Evolutionary conservation across 2,329 filamentous ascomycete species (phyloP), one percentile per base, ranked within the genome.

Genomic region (Neonectria neomacrospora): DNA sequence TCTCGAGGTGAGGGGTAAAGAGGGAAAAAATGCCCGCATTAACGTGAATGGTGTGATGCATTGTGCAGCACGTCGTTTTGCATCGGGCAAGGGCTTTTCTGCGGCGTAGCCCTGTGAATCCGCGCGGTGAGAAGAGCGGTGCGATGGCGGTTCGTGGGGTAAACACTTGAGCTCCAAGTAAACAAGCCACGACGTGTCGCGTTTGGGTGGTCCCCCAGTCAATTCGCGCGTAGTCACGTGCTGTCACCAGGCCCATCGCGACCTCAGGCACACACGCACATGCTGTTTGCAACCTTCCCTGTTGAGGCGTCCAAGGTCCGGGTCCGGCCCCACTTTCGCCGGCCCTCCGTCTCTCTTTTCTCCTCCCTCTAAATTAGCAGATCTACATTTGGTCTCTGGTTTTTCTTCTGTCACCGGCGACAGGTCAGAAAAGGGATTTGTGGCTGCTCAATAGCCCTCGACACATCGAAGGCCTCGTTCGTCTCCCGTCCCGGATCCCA

Each of bases 61-160:
- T 71, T 62, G 64, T 68, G 66, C 73, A 73, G 70, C 56, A 67
- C 61, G 55, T 62, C 56, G 73, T 75, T 71, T 74, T 70, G 74
- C 66, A 71, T 61, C 52, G 42, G 42, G 58, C 69, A 64, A 64
- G 70, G 71, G 64, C 37, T 51, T n/a, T 45, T 45, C 48, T 60
- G 51, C 48, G 64, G 69, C 62, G 37, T 32, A 63, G 48, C 56
- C 45, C 52, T 57, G 62, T 56, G 47, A 53, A 44, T 55, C 54
- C 48, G 61, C 55, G 22, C n/a, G 41, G 41, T 37, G 42, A 58
- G 41, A 41, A 41, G 39, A 20, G 45, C 54, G 54, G 59, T 51
- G 22, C 52, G 23, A 52, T 37, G 28, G 45, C 39, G 39, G 37
- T 59, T 59, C 30, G 39, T 52, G 64, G 67, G 67, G 68, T 71